A percentile compares a stretch with the other conserved stretches of the same genome.
Conservation (phyloP, 2,329 filamentous ascomycete genomes). For the Colletotrichum truncatum region DNA sequence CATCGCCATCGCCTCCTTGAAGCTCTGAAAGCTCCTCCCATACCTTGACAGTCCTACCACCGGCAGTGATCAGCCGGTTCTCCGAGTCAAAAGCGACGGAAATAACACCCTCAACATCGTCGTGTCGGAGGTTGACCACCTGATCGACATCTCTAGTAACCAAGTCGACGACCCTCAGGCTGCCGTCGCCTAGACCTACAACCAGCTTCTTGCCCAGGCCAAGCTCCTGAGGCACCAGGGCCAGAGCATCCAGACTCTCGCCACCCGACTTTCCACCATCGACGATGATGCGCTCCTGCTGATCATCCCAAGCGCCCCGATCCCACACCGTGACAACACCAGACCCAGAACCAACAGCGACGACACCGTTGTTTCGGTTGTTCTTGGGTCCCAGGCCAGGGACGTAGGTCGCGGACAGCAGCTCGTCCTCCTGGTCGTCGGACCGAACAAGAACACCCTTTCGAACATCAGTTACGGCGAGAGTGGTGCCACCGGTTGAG, state of each 20-base stretch:
- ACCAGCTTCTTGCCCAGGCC: constrained; percentile 78
- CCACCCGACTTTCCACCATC: constrained; percentile 70
- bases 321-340: constrained; percentile 95
- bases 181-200: constrained; percentile 84
- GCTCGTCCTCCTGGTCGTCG: constrained; percentile 94
- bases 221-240: constrained; percentile 75
- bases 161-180: constrained; percentile 79
- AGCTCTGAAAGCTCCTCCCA: constrained; percentile 83
- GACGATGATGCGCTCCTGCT: constrained; percentile 87
- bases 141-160: constrained; percentile 76
- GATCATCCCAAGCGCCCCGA: constrained; percentile 92
- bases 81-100: constrained; percentile 85
- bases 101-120: constrained; percentile 87
- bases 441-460: constrained; percentile 87
- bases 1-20: constrained; percentile 60
- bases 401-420: constrained; percentile 84
- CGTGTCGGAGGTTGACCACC: constrained; percentile 72
- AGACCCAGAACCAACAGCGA: constrained; percentile 79
- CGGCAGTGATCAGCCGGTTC: constrained; percentile 88
- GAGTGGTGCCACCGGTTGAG: constrained; percentile 88
- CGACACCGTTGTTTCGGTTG: constrained; percentile 73
- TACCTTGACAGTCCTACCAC: constrained; percentile 86
- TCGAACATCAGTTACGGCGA: constrained; percentile 89
- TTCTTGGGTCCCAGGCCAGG: constrained; percentile 76
- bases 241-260: constrained; percentile 84